Evolutionary conservation across 441 rosid species (phyloP), one percentile per base, ranked within the genome.

Genomic region (Erodium trifolium): DNA sequence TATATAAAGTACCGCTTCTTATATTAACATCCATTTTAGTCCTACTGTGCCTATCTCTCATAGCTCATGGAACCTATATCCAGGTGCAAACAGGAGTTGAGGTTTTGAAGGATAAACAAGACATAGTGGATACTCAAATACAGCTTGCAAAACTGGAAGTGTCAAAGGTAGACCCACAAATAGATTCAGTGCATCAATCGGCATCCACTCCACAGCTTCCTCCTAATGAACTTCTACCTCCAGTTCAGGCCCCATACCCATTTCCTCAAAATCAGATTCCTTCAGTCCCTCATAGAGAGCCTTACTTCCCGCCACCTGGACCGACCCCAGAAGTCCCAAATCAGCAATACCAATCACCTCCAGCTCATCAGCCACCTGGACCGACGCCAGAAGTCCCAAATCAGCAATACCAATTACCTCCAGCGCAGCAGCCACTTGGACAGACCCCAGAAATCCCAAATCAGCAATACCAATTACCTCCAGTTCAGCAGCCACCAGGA

Each of bases 71-170:
- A 11, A 2, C 63, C 68, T 23, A 10, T 59, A 5, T 73, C 78
- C 84, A 93, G 98, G 94, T 93, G 69, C 96, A 87, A 79, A 73
- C 81, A 5, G 94, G 92, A 71, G 83, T 93, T 10, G 83, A 79
- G 39, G 76, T 73, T 75, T 68, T 93, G 74, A 91, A 84, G 81
- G 96, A 89, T 78, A 93, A 87, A 77, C 97, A 88, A 68, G 94
- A 87, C 29, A 78, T 81, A 45, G 37, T 87, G 65, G 94, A 84
- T 76, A 83, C 87, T 73, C 94, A 86, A 72, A 71, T 86, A 77
- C 91, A 82, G 77, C 82, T 68, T 86, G 72, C 92, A 86, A 65
- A 75, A 82, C 65, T 73, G 88, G 35, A 85, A 80, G 79, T 23
- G 27, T 23, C 27, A 23, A 23, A 23, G 27, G 71, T 65, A 27